phyloP scores from a whole-genome alignment of 768 basidiomycete species.

The Pleurotus pulmonarius region DNA sequence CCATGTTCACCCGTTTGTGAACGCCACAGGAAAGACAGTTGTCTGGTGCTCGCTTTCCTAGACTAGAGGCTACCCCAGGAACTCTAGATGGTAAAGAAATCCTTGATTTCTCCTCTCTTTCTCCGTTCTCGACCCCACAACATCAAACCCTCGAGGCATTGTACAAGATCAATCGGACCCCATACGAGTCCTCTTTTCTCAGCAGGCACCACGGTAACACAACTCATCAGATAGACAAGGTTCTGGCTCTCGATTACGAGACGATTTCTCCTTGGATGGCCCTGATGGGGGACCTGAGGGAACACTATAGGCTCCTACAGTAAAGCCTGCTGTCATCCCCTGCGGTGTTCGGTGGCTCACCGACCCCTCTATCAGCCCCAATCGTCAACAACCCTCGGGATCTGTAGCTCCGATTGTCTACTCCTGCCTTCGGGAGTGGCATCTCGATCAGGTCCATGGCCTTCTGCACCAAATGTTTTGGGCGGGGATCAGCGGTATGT shows the following conservation, averaged over 20 bases:
- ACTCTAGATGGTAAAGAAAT: conserved; percentile 11
- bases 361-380: conserved; percentile 40
- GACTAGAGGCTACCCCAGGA: not conserved
- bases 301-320: conserved; percentile 62
- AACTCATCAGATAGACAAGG: conserved; percentile 28
- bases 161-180: conserved; percentile 54
- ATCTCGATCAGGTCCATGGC: conserved; percentile 71
- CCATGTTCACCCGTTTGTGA: conserved; percentile 4
- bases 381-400: conserved; percentile 41
- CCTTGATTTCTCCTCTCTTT: conserved; percentile 31
- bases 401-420: conserved; percentile 57
- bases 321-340: conserved; percentile 20
- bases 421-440: conserved; percentile 49
- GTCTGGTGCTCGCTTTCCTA: conserved; percentile 9
- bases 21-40: conserved; percentile 27
- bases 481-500: conserved; percentile 70
- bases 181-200: conserved; percentile 61
- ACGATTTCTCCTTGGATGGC: conserved; percentile 68
- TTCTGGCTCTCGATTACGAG: conserved; percentile 68
- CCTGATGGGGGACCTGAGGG: conserved; percentile 68
- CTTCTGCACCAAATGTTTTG: conserved; percentile 68
- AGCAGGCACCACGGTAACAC: conserved; percentile 44
- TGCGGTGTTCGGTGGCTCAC: conserved; percentile 6
- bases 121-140: conserved; percentile 19
- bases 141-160: conserved; percentile 45